Conservation (phyloP, 306 rosid species). For the Vachellia collinsii region DNA sequence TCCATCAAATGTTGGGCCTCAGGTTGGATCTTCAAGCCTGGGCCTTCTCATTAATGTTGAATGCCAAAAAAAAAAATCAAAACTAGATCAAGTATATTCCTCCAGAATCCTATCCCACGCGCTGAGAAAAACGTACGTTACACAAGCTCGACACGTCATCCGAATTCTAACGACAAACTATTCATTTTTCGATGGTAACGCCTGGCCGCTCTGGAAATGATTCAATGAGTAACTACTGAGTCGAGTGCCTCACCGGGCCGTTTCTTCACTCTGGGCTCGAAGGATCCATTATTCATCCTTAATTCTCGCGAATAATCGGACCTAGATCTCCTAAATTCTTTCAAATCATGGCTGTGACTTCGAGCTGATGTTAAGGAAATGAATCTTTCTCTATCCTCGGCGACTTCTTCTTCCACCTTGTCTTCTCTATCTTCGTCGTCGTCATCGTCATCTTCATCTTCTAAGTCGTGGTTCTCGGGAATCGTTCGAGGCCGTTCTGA, state of each 20-base stretch:
- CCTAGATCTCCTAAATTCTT: background rate
- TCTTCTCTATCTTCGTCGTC: conserved; percentile 26
- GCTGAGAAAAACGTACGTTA: background rate
- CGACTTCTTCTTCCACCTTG: conserved; percentile 40
- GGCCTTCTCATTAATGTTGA: too few relatives aligned
- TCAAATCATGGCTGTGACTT: conserved; percentile 9
- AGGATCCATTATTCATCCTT: background rate
- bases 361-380: conserved; percentile 49
- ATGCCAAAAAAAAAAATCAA: too few relatives aligned
- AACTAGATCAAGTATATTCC: background rate
- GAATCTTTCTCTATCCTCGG: conserved; percentile 59
- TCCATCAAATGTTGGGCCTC: too few relatives aligned
- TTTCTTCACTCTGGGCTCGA: background rate
- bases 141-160: conserved; percentile 10
- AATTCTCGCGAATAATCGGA: background rate
- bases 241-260: background rate
- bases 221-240: background rate
- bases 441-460: conserved; percentile 42
- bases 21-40: too few relatives aligned
- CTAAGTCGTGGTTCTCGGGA: conserved; percentile 88
- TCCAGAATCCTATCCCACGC: background rate
- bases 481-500: conserved; percentile 73
- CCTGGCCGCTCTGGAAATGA: background rate
- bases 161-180: background rate
- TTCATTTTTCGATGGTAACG: background rate